Evolutionary conservation across 1,139 yeast species (phyloP).

Genomic region (Schizosaccharomyces versatilis): DNA sequence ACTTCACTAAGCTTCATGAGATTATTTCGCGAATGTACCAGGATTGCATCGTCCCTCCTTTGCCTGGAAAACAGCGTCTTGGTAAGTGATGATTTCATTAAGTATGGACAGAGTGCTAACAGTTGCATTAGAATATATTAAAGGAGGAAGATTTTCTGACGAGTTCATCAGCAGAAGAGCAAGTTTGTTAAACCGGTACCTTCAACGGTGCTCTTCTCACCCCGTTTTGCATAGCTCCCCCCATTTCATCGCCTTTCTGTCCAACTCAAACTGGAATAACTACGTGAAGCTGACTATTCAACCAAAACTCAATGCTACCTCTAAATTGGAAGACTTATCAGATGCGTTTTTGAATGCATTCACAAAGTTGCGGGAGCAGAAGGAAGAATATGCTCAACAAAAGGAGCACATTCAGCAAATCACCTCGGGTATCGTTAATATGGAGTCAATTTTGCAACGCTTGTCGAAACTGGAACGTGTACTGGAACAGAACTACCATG

Average conservation of each 20-base stretch:
- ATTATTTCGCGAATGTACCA: slow-evolving; percentile 60
- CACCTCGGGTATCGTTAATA: slow-evolving; percentile 56
- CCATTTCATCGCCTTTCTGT: slow-evolving; percentile 53
- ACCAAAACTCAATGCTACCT: slow-evolving; percentile 13
- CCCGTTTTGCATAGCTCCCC: slow-evolving; percentile 49
- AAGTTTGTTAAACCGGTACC: slow-evolving; percentile 57
- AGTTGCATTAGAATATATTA: slow-evolving; percentile 38
- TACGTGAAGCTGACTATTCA: slow-evolving; percentile 28
- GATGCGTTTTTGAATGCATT: slow-evolving; percentile 85
- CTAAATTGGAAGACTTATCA: slow-evolving; percentile 41
- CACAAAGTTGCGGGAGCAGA: slow-evolving; percentile 52
- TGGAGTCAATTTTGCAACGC: slow-evolving; percentile 57
- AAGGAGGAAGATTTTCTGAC: slow-evolving; percentile 73
- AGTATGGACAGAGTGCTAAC: not conserved
- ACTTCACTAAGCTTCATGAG: slow-evolving; percentile 57
- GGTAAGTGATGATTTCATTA: slow-evolving; percentile 8
- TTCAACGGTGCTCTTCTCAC: slow-evolving; percentile 52
- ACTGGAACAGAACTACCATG: slow-evolving; percentile 47
- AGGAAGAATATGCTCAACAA: slow-evolving; percentile 63
- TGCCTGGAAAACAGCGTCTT: slow-evolving; percentile 77
- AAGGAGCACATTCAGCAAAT: slow-evolving; percentile 62
- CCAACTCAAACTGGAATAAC: slow-evolving; percentile 64
- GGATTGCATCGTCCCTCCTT: slow-evolving; percentile 70
- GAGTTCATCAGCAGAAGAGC: slow-evolving; percentile 70
- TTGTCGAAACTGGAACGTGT: slow-evolving; percentile 54